Evolutionary conservation across 1,139 yeast genomes (phyloP).

Genomic region (Candida anutae): DNA sequence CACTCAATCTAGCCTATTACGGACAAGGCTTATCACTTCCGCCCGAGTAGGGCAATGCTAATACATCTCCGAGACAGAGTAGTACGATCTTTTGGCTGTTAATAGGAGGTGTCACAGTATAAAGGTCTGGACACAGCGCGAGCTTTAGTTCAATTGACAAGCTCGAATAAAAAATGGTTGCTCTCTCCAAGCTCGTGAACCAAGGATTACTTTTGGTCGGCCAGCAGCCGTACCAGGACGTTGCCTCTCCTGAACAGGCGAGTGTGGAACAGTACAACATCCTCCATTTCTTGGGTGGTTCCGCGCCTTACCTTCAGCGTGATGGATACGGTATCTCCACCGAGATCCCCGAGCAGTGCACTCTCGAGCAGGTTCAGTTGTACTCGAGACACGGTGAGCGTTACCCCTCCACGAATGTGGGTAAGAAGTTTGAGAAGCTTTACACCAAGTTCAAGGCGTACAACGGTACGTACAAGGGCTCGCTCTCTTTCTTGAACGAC

Average conservation of each 20-base stretch:
- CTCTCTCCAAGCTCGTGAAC: conserved; percentile 21
- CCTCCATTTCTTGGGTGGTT: conserved; percentile 37
- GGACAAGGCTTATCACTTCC: too few relatives aligned
- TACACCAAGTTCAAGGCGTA: conserved; percentile 14
- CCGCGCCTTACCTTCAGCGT: conserved; percentile 40
- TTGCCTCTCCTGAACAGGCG: conserved; percentile 32
- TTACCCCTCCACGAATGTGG: conserved; percentile 32
- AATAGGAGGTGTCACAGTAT: too few relatives aligned
- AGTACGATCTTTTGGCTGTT: too few relatives aligned
- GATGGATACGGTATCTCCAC: conserved; percentile 41
- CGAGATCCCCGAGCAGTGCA: conserved; percentile 43
- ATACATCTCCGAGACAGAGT: too few relatives aligned
- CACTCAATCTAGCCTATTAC: too few relatives aligned
- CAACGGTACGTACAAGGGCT: conserved; percentile 22
- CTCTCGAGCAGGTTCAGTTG: conserved; percentile 57
- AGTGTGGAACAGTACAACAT: conserved; percentile 33
- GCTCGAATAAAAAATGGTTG: conserved; percentile 16
- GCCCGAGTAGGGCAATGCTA: too few relatives aligned
- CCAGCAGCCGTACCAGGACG: conserved; percentile 17
- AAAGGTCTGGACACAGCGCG: too few relatives aligned
- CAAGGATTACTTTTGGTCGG: conserved; percentile 22
- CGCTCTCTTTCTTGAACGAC: conserved; percentile 23
- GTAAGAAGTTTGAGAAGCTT: conserved; percentile 10
- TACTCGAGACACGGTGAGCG: conserved; percentile 71
- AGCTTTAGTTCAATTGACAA: too few relatives aligned